Evolutionary conservation across 1,139 yeast species (phyloP), one percentile per base, ranked within the genome.

Genomic region (Dujonia santamariae): DNA sequence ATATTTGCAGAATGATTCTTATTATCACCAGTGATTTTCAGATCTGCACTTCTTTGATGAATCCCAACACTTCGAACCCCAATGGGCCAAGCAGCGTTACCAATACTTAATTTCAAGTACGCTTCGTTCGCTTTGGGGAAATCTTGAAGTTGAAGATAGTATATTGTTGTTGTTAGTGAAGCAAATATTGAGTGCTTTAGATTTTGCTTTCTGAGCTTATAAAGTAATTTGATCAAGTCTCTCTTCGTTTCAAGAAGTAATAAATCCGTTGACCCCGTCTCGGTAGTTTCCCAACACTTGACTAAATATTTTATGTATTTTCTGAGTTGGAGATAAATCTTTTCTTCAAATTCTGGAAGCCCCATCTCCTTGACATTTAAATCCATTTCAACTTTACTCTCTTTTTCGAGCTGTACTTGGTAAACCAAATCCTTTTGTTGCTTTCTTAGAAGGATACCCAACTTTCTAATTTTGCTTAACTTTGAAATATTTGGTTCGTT

Each of bases 31-130:
- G 67, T 53, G 27, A 66, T 66, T 38, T 59, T 65, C 54, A 51
- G 58, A 17, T 56, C 54, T 14, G 84, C 78, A 43, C 80, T 74
- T 40, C 94, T 63, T 26, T 79, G 83, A 53, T 87, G 96, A 39
- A 87, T 85, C 30, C 94, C 90, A 11, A 86, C 85, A 36, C 78
- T 76, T 9, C 79, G 67, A 8, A 87, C 85, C 24, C 96, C 96
- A 42, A 87, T 84, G 2, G 96, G 96, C 95, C 96, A 87, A 2
- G 95, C 92, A 2, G 85, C 87, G 45, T 85, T 85, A 1, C 96
- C 96, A 22, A 87, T 80, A 50, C 94, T 82, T 43, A 87, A 61
- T 44, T 82, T 75, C 69, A 85, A 65, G 52, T 87, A 87, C 25
- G 80, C 68, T 47, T 84, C 86, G 41, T 76, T 75, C 4, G 95